Percentiles rank a stretch among this genome's conserved stretches.
Evolutionary conservation across 768 basidiomycete species (phyloP).

Genomic region (Sporobolomyces roseus): DNA sequence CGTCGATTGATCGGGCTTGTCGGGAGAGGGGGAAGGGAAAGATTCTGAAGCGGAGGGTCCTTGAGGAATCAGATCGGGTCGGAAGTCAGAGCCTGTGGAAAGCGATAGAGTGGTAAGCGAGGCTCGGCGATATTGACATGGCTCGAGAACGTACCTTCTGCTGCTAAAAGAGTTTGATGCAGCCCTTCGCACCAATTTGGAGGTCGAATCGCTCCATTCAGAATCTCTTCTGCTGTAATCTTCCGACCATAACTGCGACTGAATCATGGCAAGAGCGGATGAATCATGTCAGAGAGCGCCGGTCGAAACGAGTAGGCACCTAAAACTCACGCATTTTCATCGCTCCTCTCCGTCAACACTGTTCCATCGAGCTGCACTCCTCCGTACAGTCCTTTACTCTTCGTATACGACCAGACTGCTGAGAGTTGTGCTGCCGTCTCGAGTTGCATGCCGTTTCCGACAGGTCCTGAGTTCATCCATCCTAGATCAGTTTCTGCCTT

Average conservation of each 20-base stretch:
- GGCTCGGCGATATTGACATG: no score
- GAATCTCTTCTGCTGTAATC: conserved; percentile 30
- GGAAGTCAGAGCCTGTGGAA: conserved; percentile 15
- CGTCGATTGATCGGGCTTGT: neutral
- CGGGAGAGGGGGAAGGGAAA: conserved; percentile 7
- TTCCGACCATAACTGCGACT: conserved; percentile 5
- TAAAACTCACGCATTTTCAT: conserved; percentile 28
- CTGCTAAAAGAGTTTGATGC: conserved; percentile 25
- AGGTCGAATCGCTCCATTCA: conserved; percentile 13
- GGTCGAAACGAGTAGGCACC: neutral
- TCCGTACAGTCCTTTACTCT: conserved; percentile 3
- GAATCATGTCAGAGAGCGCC: neutral
- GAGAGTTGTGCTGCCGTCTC: neutral
- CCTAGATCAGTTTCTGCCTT: no score
- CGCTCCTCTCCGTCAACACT: conserved; percentile 22
- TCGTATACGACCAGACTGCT: conserved; percentile 11
- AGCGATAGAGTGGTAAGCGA: neutral
- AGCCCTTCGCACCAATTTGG: conserved; percentile 15
- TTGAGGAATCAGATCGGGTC: conserved; percentile 18
- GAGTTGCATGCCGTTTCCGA: conserved; percentile 25
- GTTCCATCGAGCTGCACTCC: conserved; percentile 10
- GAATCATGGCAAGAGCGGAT: neutral
- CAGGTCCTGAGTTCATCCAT: conserved; percentile 15
- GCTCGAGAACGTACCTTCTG: conserved; percentile 16
- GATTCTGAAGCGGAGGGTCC: conserved; percentile 25